Evolutionary conservation across 768 basidiomycete species (phyloP), one percentile per base, ranked within the genome.

Genomic region (Termitomyces sp.): DNA sequence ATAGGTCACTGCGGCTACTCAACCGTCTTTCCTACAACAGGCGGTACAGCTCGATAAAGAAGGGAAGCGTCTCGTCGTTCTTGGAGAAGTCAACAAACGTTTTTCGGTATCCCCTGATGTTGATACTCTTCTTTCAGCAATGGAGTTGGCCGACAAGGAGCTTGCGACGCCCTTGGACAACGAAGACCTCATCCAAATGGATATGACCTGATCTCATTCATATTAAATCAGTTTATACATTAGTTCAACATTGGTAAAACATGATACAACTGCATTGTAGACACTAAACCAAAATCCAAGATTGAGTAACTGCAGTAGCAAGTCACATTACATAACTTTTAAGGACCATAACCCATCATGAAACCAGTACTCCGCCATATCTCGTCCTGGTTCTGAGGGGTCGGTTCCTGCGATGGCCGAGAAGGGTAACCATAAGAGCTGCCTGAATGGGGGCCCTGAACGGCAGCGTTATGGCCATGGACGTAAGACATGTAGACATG

Each of bases 11-110:
- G 86, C 90, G 11, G 92, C 89, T 8, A 93, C 91, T 2, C 90
- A 89, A 58, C 86, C 93, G 1, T 90, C 92, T 0, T 96, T 96
- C 73, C 81, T 96, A 3, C 92, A 96, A 70, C 93, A 96, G 59
- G 90, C 91, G 7, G 88, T 92, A 20, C 81, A 88, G 66, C 69
- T 96, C 33, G 88, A 96, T 70, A 68, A 75, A 55, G 74, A 74
- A 42, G 75, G 79, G 20, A 89, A 89, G 67, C 78, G 77, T 28
- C 74, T 94, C 22, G 80, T 79, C 40, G 86, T 95, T 4, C 78
- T 97, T 0, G 95, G 94, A n/a, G 89, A 94, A 70, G 84, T 96
- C 52, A 88, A 89, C 76, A 89, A 89, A 72, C 86, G 89, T 60
- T 96, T 93, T 68, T 81, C 91, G 24, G 88, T 89, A 39, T 90